These are phyloP conservation scores for Psilocybe cyanescens DNA, from an alignment of 768 basidiomycete species.

Conservation along the genomic window DNA sequence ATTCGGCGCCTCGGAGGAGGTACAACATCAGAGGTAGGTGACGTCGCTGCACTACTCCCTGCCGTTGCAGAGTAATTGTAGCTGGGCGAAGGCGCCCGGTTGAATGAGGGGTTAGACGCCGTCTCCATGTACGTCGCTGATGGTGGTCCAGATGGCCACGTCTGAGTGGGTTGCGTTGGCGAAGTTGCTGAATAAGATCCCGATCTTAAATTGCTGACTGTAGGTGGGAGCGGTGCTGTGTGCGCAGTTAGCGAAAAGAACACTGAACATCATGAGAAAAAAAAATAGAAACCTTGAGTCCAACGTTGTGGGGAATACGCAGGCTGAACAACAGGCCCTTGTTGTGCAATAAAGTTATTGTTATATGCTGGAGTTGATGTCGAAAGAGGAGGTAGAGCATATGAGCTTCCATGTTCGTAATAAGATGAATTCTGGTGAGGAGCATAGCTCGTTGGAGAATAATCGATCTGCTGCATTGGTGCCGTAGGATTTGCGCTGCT, in stretches of 20 bases:
- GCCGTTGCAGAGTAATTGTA: slow-evolving; percentile 38
- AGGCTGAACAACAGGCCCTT: slow-evolving; percentile 30
- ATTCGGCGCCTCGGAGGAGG: slow-evolving; percentile 61
- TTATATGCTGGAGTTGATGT: slow-evolving; percentile 33
- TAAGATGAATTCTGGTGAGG: slow-evolving; percentile 35
- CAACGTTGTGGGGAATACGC: slow-evolving; percentile 47
- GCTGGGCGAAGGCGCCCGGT: slow-evolving; percentile 29
- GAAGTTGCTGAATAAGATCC: slow-evolving; percentile 30
- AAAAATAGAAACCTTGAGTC: slow-evolving; percentile 32
- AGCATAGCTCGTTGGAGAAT: slow-evolving; percentile 40
- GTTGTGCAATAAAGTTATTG: slow-evolving; percentile 38
- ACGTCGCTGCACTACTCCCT: slow-evolving; percentile 29
- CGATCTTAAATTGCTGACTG: slow-evolving; percentile 33
- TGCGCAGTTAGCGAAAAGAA: slow-evolving; percentile 11
- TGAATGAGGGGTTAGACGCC: slow-evolving; percentile 22
- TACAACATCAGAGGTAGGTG: slow-evolving; percentile 47
- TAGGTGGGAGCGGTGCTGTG: slow-evolving; percentile 25
- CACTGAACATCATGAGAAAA: slow-evolving; percentile 5
- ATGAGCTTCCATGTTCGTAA: slow-evolving; percentile 46
- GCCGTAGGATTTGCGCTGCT: slow-evolving; percentile 38
- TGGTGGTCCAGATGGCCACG: slow-evolving; percentile 26
- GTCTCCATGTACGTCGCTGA: slow-evolving; percentile 30
- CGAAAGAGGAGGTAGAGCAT: slow-evolving; percentile 45
- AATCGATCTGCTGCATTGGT: slow-evolving; percentile 51
- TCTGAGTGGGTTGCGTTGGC: slow-evolving; percentile 21